Conservation (phyloP, 306 rosid species). For the Trifolium repens region DNA sequence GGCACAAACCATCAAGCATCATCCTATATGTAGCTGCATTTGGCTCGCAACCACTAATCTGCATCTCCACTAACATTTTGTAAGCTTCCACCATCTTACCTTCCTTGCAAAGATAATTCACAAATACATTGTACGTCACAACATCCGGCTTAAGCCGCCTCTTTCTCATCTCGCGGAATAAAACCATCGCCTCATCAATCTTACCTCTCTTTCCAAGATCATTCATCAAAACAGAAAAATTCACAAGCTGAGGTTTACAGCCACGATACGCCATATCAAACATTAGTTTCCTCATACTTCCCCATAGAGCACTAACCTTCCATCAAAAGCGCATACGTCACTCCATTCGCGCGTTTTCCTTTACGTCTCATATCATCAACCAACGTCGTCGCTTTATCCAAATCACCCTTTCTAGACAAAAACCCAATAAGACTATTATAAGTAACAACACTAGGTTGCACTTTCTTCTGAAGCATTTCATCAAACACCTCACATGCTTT, state of each 20-base stretch:
- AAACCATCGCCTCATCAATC: conserved; percentile 71
- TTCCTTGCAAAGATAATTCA: conserved; percentile 82
- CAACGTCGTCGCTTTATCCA: conserved; percentile 67
- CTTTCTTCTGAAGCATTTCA: conserved; percentile 77
- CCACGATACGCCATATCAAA: conserved; percentile 92
- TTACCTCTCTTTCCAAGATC: conserved; percentile 84
- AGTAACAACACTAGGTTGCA: conserved; percentile 85
- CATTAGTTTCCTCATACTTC: conserved; percentile 73
- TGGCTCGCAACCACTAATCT: conserved; percentile 70
- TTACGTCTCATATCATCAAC: conserved; percentile 78
- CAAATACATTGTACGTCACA: conserved; percentile 70
- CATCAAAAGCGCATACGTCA: conserved; percentile 84
- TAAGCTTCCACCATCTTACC: conserved; percentile 74
- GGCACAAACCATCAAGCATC: conserved; percentile 84
- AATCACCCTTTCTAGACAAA: conserved; percentile 67
- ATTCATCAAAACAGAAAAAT: conserved; percentile 77
- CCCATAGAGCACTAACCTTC: conserved; percentile 69
- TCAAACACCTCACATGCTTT: conserved; percentile 73
- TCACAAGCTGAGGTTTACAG: conserved; percentile 68
- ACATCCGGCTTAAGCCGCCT: conserved; percentile 78
- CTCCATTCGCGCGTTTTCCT: conserved; percentile 62
- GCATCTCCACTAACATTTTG: conserved; percentile 78
- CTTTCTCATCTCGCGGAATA: conserved; percentile 76
- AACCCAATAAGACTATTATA: conserved; percentile 83
- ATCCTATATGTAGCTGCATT: conserved; percentile 84